Percentiles rank a stretch among this genome's conserved stretches.
Conservation (phyloP, 108 stramenopile species). For the Nitzschia sp. region DNA sequence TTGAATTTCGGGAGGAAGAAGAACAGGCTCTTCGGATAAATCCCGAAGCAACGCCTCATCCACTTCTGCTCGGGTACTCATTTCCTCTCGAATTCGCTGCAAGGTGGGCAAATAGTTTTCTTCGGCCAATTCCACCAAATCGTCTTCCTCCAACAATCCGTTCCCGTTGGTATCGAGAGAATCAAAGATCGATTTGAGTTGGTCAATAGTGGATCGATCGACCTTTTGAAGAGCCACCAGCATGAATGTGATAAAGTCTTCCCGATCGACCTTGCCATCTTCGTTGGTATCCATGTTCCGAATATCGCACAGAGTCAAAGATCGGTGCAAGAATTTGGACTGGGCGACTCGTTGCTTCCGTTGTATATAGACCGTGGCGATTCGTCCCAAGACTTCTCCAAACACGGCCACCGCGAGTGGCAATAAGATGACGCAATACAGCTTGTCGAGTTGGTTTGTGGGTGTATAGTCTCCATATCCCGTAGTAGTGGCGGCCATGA, state of each 20-base stretch:
- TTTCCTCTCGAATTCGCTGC: not conserved
- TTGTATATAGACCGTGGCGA: conserved; percentile 42
- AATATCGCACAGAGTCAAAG: conserved; percentile 47
- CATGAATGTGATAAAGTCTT: conserved; percentile 57
- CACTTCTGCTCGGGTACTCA: not conserved
- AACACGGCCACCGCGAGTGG: conserved; percentile 61
- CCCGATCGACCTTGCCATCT: conserved; percentile 46
- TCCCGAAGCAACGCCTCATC: not conserved
- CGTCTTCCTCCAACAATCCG: conserved; percentile 8
- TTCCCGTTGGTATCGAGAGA: conserved; percentile 19
- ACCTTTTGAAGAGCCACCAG: conserved; percentile 65
- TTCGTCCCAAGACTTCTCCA: conserved; percentile 43
- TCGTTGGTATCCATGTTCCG: conserved; percentile 45
- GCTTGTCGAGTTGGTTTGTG: not conserved
- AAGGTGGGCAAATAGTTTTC: conserved; percentile 6
- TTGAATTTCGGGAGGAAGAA: not conserved
- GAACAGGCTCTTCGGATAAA: not conserved
- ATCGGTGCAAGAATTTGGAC: conserved; percentile 36
- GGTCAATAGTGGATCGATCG: conserved; percentile 10
- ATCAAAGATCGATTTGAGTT: conserved; percentile 17
- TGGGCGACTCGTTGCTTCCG: conserved; percentile 19
- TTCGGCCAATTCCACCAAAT: conserved; percentile 13
- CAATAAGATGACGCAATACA: conserved; percentile 47
- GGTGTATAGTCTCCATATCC: conserved; percentile 50
- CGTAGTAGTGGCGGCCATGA: conserved; percentile 37